Base-by-base conservation (phyloP, 1,284 basidiomycete species). In the Melampsora americana region DNA sequence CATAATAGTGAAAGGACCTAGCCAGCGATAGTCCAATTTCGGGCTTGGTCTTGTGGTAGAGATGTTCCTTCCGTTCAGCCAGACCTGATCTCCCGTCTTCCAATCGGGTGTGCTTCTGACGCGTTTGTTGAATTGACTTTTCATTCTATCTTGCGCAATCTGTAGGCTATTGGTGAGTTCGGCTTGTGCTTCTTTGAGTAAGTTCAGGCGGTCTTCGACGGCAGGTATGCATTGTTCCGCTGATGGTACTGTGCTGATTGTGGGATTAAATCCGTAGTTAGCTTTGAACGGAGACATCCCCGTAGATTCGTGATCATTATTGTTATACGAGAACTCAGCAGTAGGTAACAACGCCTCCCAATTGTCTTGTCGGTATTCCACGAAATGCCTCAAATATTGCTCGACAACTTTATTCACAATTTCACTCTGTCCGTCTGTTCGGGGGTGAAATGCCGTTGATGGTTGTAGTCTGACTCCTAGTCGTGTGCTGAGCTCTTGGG, bases 261-360 rank as follows among this genome's bases (percentile, higher is more conserved):
- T 79, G 14, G 84, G 84, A 61, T 83, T 78, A 65, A 81, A 85
- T 12, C 82, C 85, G n/a, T 81, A 78, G 67, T 84, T 83, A 32
- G 83, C 83, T 39, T 80, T 83, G 81, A 86, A 86, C 0, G 86
- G 86, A 0, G 85, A 81, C 5, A 56, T 48, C n/a, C 69, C 42
- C 30, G 81, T 84, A 0, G 81, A 78, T 0, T 77, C 20, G 32
- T 35, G 0, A 78, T 77, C 60, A 83, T 81, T n/a, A n/a, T n/a
- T n/a, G 79, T 84, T 84, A 68, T 81, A 79, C 0, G 80, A 42
- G 42, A 85, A 85, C 60, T 85, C 81, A 0, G 82, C 79, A 0
- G 78, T 56, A 0, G 78, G 76, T 5, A 83, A 74, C 62, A 77
- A 78, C 1, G 77, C 53, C 12, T 18, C 26, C 82, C 81, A 83